Evolutionary conservation across 2,329 filamentous ascomycete genomes (phyloP).

Genomic region (Stagonosporopsis chrysanthemi): DNA sequence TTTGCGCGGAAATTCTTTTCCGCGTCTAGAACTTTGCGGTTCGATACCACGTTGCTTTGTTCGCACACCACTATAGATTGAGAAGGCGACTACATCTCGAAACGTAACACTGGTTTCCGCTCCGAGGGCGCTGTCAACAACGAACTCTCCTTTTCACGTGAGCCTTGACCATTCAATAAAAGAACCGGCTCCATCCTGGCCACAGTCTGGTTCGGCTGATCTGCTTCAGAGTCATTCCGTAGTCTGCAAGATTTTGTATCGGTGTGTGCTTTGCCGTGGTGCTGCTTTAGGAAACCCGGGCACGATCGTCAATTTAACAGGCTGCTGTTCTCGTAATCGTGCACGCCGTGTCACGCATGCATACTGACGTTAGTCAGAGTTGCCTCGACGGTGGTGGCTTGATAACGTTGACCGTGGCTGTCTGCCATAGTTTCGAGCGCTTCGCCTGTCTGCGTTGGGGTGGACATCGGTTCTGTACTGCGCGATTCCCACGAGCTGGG

Average conservation of each 20-base stretch:
- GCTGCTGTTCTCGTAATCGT: conserved; percentile 28
- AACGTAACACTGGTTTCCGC: conserved; percentile 25
- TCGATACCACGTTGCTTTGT: neutral
- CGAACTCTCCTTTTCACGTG: conserved; percentile 41
- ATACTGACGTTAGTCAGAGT: conserved; percentile 16
- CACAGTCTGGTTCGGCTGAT: conserved; percentile 44
- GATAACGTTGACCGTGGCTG: conserved; percentile 1
- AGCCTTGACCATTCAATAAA: conserved; percentile 26
- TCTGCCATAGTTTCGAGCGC: neutral
- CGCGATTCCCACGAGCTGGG: conserved; percentile 1
- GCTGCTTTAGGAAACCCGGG: conserved; percentile 33
- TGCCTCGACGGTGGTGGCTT: conserved; percentile 13
- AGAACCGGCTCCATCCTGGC: conserved; percentile 33
- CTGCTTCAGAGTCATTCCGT: conserved; percentile 27
- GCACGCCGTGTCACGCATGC: conserved; percentile 26
- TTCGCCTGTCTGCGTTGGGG: conserved; percentile 8
- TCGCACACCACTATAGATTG: conserved; percentile 5
- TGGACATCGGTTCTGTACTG: neutral
- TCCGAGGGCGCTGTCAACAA: conserved; percentile 23
- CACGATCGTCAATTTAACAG: conserved; percentile 31
- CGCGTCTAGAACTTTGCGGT: conserved; percentile 17
- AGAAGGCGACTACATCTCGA: conserved; percentile 34
- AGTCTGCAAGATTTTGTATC: conserved; percentile 33
- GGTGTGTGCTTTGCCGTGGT: conserved; percentile 19
- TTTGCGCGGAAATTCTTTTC: conserved; percentile 17